A percentile compares a stretch with the other conserved stretches of the same genome.
Conservation (phyloP, 352 stramenopile genomes). For the Globisporangium perplexum region DNA sequence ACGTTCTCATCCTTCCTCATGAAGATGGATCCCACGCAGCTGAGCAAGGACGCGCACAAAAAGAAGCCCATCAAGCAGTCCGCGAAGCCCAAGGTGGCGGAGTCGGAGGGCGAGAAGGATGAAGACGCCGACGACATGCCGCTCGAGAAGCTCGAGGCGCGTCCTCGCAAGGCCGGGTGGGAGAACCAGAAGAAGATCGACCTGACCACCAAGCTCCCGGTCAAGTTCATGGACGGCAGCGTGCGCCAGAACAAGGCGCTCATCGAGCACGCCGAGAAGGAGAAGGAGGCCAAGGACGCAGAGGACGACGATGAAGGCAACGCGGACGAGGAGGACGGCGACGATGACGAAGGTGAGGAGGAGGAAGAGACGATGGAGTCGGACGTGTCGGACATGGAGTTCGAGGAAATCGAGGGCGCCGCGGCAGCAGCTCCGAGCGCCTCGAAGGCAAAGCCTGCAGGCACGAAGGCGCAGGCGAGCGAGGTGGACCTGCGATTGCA, state of each 20-base stretch:
- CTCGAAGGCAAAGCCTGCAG: conserved; percentile 5
- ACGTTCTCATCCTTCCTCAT: conserved; percentile 67
- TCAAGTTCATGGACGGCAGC: conserved; percentile 86
- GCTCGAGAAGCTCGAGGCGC: conserved; percentile 74
- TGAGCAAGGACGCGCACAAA: conserved; percentile 42
- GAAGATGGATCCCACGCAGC: conserved; percentile 68
- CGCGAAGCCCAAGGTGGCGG: conserved; percentile 13
- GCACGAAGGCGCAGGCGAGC: conserved; percentile 14
- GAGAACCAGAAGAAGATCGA: conserved; percentile 50
- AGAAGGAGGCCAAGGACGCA: conserved; percentile 15
- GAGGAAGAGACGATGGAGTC: conserved; percentile 51
- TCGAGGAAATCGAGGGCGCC: conserved; percentile 55
- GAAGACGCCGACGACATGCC: conserved; percentile 40
- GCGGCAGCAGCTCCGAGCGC: not conserved
- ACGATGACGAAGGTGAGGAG: conserved; percentile 8
- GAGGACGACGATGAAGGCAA: conserved; percentile 27
- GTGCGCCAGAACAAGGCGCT: conserved; percentile 73
- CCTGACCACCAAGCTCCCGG: conserved; percentile 65
- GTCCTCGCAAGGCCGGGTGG: conserved; percentile 55
- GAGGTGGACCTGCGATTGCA: conserved; percentile 62
- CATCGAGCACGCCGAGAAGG: conserved; percentile 26
- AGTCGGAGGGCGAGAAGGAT: conserved; percentile 13
- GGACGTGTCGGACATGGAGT: conserved; percentile 79
- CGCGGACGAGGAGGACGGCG: conserved; percentile 13
- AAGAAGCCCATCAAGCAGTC: conserved; percentile 27